Conservation (phyloP, 2,329 filamentous ascomycete genomes). For the Laburnicola sp. region DNA sequence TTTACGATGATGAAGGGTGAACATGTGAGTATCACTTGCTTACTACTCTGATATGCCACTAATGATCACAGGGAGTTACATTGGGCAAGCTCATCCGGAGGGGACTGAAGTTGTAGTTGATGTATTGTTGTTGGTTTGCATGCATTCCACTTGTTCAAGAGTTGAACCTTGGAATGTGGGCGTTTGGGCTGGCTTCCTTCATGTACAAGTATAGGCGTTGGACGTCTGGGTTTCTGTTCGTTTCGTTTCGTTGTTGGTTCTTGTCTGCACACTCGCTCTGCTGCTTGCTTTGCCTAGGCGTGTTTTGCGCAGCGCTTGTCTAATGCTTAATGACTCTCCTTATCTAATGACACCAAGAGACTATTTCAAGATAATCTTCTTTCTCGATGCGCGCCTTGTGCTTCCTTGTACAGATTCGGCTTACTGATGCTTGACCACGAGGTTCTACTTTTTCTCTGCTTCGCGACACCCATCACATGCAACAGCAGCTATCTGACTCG, state of each 20-base stretch:
- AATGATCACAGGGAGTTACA: constrained; percentile 41
- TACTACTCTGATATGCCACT: constrained; percentile 18
- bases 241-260: constrained; percentile 8
- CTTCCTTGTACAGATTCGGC: no score
- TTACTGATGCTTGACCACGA: no score
- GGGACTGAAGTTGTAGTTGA: constrained; percentile 42
- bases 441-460: no score
- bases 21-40: constrained; percentile 43
- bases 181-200: constrained; percentile 23
- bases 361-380: no score
- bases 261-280: not conserved
- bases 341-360: no score
- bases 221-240: constrained; percentile 8
- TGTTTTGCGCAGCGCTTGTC: no score
- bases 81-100: constrained; percentile 51
- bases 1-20: constrained; percentile 75
- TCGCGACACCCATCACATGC: no score
- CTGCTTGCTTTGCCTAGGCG: no score
- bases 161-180: constrained; percentile 39
- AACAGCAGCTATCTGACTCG: no score
- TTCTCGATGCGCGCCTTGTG: no score
- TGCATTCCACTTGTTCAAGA: constrained; percentile 41
- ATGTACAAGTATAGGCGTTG: constrained; percentile 17
- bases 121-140: constrained; percentile 22
- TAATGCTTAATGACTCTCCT: no score